Evolutionary conservation across 2,329 filamentous ascomycete genomes (phyloP), one percentile per base, ranked within the genome.

Genomic region (Ophiocordyceps camponoti-leonardi): DNA sequence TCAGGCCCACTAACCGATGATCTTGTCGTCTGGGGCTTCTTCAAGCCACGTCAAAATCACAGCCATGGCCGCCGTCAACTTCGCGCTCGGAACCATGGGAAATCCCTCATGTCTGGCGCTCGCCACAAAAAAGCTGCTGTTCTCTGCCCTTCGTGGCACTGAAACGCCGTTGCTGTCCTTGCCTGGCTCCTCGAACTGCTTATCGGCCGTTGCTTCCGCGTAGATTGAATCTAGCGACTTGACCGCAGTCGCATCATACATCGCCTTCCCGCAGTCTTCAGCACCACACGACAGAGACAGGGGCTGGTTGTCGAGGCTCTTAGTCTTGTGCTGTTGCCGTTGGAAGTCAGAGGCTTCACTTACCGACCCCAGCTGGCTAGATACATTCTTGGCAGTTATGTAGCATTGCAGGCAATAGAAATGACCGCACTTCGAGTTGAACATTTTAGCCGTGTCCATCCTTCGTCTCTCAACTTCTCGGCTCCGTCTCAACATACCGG

Each of bases 1-100:
- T 13, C 26, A 11, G n/a, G 14, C 12, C 30, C 2, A 46, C 58
- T 52, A 50, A 64, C 64, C 53, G 16, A 68, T 62, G 4, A 64
- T 63, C 49, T 67, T 67, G 52, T 67, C 63, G 0, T 58, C 42
- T 0, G 63, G 63, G 0, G 48, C 47, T 0, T 60, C 52, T 0
- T 33, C 1, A 20, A 53, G 48, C 64, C 64, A 67, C 1, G 54
- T 53, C 1, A 56, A 20, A 1, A 64, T 49, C 0, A 63, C 52
- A 4, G 57, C 52, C 49, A 61, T 57, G 0, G 60, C 50, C 0
- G 53, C 56, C 0, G 54, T 55, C 0, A 61, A 43, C 48, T 66
- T 66, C 1, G 61, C 51, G 14, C 62, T 60, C 0, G 56, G 49
- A 0, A 54, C 45, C 6, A 55, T 42, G 7, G 30, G 42, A 13